Evolutionary conservation across 2,329 filamentous ascomycete species (phyloP).

Genomic region (Colletotrichum sp.): DNA sequence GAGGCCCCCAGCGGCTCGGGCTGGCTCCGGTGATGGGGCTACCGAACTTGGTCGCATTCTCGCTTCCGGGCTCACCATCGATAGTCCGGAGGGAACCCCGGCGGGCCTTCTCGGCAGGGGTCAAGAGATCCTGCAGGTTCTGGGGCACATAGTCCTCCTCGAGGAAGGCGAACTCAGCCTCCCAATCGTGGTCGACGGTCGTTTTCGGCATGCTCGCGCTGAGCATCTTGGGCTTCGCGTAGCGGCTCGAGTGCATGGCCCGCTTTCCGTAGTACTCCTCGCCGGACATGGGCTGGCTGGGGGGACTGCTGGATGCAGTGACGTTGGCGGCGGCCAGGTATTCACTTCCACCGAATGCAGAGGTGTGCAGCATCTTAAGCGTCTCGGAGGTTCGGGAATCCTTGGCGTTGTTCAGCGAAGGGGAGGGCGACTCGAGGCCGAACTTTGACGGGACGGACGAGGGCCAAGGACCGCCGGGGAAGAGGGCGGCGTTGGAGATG

Average conservation of each 20-base stretch:
- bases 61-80: slow-evolving; percentile 56
- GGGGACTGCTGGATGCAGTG: slow-evolving; percentile 45
- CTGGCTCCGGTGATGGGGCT: slow-evolving; percentile 62
- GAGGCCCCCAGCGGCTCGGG: slow-evolving; percentile 65
- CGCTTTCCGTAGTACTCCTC: slow-evolving; percentile 74
- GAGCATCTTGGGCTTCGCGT: slow-evolving; percentile 71
- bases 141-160: slow-evolving; percentile 90
- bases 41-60: slow-evolving; percentile 62
- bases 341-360: slow-evolving; percentile 70
- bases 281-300: slow-evolving; percentile 54
- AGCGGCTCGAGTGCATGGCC: slow-evolving; percentile 71
- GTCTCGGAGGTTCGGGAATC: slow-evolving; percentile 67
- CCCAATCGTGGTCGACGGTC: slow-evolving; percentile 69
- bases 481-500: slow-evolving; percentile 87
- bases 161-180: slow-evolving; percentile 72
- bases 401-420: slow-evolving; percentile 69
- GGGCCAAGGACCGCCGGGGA: slow-evolving; percentile 79
- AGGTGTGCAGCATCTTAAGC: slow-evolving; percentile 69
- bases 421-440: slow-evolving; percentile 83
- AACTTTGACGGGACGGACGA: slow-evolving; percentile 94
- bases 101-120: slow-evolving; percentile 70
- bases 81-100: slow-evolving; percentile 61
- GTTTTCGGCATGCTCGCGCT: slow-evolving; percentile 71
- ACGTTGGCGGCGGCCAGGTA: slow-evolving; percentile 57
- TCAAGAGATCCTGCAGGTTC: slow-evolving; percentile 69